phyloP scores from a whole-genome alignment of 2,329 filamentous ascomycete species.

The Hirsutella minnesotensis region DNA sequence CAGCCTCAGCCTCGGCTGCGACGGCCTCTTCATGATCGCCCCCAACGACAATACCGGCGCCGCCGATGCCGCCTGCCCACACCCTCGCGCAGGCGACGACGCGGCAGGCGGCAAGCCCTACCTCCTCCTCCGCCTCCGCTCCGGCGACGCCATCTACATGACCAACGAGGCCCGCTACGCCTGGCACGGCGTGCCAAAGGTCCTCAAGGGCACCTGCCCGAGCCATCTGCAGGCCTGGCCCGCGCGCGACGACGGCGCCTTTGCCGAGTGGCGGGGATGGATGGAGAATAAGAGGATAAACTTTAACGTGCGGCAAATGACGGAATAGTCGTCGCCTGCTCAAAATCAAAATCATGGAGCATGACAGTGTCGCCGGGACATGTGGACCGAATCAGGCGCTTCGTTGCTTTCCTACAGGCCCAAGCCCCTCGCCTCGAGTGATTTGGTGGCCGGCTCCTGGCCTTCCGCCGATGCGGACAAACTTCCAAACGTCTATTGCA shows the following conservation, averaged over 20 bases:
- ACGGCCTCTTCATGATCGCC: constrained; percentile 77
- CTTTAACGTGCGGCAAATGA: constrained; percentile 86
- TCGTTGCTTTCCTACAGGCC: neutral
- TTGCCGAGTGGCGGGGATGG: constrained; percentile 70
- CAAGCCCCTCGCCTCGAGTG: neutral
- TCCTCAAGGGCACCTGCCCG: constrained; percentile 70
- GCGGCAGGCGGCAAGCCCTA: constrained; percentile 28
- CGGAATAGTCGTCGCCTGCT: constrained; percentile 25
- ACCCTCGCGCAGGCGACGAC: too few relatives aligned
- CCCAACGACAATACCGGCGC: constrained; percentile 29
- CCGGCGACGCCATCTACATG: constrained; percentile 90
- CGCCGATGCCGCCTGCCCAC: too few relatives aligned
- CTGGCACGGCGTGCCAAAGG: constrained; percentile 91
- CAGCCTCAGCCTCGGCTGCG: constrained; percentile 81
- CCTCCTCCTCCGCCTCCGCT: constrained; percentile 56
- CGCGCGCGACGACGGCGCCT: constrained; percentile 34
- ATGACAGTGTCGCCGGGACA: neutral
- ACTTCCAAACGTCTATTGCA: too few relatives aligned
- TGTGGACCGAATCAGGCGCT: neutral
- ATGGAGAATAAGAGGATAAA: constrained; percentile 83
- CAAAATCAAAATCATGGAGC: neutral
- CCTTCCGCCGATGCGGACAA: too few relatives aligned
- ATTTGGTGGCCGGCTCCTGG: too few relatives aligned
- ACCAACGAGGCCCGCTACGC: constrained; percentile 68
- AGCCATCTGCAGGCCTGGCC: constrained; percentile 67